These are phyloP conservation scores for Trichoderma koningiopsis DNA, from an alignment of 2,329 filamentous ascomycete species.

Conservation along the genomic window DNA sequence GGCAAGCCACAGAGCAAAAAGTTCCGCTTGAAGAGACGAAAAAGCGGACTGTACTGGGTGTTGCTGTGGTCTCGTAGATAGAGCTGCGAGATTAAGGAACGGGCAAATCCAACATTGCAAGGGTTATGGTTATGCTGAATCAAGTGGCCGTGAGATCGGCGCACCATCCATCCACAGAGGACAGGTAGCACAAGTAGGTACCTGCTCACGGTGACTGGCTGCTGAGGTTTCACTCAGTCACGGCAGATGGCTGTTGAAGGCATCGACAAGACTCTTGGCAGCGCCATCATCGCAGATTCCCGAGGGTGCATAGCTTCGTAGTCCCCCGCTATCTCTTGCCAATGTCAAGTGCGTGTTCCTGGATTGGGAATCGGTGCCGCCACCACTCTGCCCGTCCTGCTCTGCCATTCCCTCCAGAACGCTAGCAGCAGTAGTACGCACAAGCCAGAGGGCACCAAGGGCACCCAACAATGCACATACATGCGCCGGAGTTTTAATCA, in stretches of 20 bases:
- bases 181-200: background rate
- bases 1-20: conserved; percentile 5
- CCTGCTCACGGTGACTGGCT: background rate
- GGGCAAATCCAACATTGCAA: background rate
- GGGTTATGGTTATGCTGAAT: background rate
- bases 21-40: background rate
- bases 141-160: background rate
- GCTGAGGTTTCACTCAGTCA: conserved; percentile 14
- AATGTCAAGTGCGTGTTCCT: conserved; percentile 5
- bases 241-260: conserved; percentile 18
- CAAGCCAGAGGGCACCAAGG: background rate
- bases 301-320: background rate
- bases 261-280: conserved; percentile 21
- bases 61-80: background rate
- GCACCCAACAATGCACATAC: background rate
- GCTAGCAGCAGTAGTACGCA: background rate
- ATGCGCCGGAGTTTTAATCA: conserved; percentile 7
- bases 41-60: background rate
- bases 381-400: background rate
- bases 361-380: conserved; percentile 19
- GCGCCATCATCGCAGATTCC: conserved; percentile 22
- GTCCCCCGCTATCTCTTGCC: background rate
- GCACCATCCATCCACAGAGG: background rate
- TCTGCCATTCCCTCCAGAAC: background rate
- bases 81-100: background rate